Evolutionary conservation across 495 filamentous ascomycete species (phyloP), one percentile per base, ranked within the genome.

Genomic region (Aspergillus sclerotioniger): DNA sequence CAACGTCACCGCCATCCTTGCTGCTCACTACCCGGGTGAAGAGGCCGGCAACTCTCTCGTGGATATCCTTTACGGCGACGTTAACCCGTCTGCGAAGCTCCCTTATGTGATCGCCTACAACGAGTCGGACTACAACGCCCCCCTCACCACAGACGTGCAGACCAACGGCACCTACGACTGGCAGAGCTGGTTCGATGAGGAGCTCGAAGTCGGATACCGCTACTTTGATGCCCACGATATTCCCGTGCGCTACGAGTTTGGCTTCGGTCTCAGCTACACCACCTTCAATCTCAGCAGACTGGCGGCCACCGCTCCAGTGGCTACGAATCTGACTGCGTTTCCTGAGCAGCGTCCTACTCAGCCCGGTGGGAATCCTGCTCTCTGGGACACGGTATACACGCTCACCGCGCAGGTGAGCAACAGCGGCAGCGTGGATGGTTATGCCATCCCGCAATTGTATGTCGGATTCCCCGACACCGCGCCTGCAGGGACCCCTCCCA

Each of bases 61-160:
- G 0, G 71, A 80, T 7, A 63, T 90, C 1, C 71, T 90, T 1
- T 88, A 86, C 62, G 87, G 87, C 10, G 72, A 80, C 12, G 68
- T 72, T 21, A 82, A 80, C 37, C 82, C 82, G 0, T 84, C 79
- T 0, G 89, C 87, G 29, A 84, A 87, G 46, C 76, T 91, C 8
- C 88, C 89, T 0, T 92, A 90, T 60, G 89, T 84, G 0, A 82
- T 91, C n/a, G 85, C 85, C 5, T 74, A 77, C 25, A 81, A 84
- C 48, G 84, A 82, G 54, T 70, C 66, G 8, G 86, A 91, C 59
- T 91, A 87, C 64, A 75, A 75, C n/a, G 90, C n/a, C 76, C 83
- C n/a, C 79, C 78, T 31, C 83, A 78, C 29, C 76, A 71, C 74
- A 8, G 59, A 33, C 15, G 69, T 73, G n/a, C 52, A 65, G n/a